phyloP scores from a whole-genome alignment of 2,329 filamentous ascomycete species.

The Knufia petricola region DNA sequence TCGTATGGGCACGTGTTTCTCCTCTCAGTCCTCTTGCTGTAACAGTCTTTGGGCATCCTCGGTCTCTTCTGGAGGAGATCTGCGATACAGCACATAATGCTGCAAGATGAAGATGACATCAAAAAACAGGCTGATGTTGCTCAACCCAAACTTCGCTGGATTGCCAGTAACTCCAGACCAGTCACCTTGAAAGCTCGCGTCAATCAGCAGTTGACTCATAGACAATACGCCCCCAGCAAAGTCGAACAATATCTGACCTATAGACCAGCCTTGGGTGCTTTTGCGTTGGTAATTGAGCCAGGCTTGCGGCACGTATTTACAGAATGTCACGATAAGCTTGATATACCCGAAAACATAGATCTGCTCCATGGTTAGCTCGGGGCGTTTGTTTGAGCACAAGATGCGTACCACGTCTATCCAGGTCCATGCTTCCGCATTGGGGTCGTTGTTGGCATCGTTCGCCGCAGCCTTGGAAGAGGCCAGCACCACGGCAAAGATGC shows the following conservation, averaged over 20 bases:
- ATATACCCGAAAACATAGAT: conserved; percentile 69
- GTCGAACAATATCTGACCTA: conserved; percentile 74
- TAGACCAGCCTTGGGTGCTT: conserved; percentile 82
- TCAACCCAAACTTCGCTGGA: conserved; percentile 77
- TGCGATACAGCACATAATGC: conserved; percentile 74
- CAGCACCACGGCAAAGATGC: conserved; percentile 39
- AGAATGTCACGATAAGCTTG: conserved; percentile 76
- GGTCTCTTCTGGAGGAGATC: background rate
- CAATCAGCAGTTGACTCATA: conserved; percentile 69
- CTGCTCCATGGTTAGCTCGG: conserved; percentile 27
- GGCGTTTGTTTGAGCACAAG: conserved; percentile 33
- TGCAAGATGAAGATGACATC: conserved; percentile 79
- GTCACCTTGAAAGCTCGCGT: conserved; percentile 73
- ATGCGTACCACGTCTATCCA: conserved; percentile 54
- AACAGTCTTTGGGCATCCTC: background rate
- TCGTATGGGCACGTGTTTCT: background rate
- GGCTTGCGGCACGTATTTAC: conserved; percentile 89
- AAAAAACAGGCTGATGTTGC: conserved; percentile 77
- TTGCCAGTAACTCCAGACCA: conserved; percentile 90
- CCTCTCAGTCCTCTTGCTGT: background rate
- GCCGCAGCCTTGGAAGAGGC: conserved; percentile 34
- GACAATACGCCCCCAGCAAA: conserved; percentile 72
- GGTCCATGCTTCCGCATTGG: conserved; percentile 45
- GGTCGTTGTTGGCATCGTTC: conserved; percentile 33
- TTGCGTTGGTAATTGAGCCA: conserved; percentile 73